phyloP scores from a whole-genome alignment of 805 yeast species.

The Pichia paraexigua region DNA sequence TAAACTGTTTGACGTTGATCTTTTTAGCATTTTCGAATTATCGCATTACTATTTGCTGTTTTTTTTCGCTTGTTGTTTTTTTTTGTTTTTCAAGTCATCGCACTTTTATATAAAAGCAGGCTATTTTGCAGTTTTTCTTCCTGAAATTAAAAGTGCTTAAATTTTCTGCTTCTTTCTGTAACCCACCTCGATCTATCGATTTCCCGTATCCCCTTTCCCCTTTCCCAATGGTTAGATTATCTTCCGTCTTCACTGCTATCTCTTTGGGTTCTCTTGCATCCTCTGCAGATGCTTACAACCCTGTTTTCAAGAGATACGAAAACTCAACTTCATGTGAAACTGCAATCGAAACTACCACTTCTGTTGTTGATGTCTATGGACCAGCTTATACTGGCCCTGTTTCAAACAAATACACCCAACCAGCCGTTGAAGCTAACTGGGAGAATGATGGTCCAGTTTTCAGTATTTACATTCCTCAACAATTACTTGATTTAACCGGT shows the following conservation, averaged over 20 bases:
- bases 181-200: constrained; percentile 7
- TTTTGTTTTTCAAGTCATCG: not conserved
- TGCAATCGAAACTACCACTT: constrained; percentile 4
- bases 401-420: constrained; percentile 11
- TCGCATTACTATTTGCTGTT: too few species aligned
- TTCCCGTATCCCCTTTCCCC: not conserved
- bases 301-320: not conserved
- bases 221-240: constrained; percentile 6
- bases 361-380: constrained; percentile 9
- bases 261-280: not conserved
- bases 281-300: not conserved
- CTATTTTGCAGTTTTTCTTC: not conserved
- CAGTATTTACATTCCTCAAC: constrained; percentile 14
- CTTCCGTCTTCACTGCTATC: not conserved
- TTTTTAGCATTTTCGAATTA: too few species aligned
- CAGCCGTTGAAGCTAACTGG: constrained; percentile 10
- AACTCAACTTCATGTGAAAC: constrained; percentile 2
- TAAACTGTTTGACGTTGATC: too few species aligned
- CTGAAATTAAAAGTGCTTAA: not conserved
- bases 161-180: not conserved
- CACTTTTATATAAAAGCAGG: not conserved
- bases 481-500: constrained; percentile 2
- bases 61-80: too few species aligned
- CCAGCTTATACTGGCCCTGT: constrained; percentile 13
- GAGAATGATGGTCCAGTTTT: constrained; percentile 13